Conservation (phyloP, 345 rosid genomes). For the Gossypium herbaceum region DNA sequence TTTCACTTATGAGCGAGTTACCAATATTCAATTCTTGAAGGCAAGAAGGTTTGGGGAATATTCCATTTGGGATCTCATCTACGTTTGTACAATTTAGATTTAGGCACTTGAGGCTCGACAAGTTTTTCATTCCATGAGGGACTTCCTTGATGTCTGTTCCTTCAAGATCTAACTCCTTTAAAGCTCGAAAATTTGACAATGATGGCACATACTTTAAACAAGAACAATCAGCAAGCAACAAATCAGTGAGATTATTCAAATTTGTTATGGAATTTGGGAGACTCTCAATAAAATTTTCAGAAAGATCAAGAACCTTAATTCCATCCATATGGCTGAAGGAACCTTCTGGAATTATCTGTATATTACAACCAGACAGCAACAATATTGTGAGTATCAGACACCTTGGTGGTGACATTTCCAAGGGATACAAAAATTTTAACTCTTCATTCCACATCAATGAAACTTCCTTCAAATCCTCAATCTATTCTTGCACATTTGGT, state of each 20-base stretch:
- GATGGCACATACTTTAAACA: background rate
- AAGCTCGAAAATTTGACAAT: background rate
- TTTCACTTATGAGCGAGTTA: background rate
- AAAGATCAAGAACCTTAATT: background rate
- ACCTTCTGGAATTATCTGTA: no score
- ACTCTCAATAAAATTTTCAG: background rate
- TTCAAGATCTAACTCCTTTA: background rate
- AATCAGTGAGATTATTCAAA: background rate
- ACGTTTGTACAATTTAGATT: accelerated
- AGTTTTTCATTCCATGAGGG: background rate
- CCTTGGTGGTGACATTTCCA: background rate
- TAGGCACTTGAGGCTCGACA: background rate
- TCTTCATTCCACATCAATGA: accelerated
- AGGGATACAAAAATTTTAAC: background rate
- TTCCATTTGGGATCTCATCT: background rate
- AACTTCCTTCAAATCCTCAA: no score
- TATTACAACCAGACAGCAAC: background rate
- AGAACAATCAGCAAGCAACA: background rate
- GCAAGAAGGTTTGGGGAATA: background rate
- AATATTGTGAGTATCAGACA: slow-evolving; percentile 15
- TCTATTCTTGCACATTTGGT: no score
- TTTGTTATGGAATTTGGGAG: background rate
- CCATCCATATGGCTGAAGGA: background rate
- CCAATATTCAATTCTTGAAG: background rate
- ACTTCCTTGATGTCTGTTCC: background rate